Evolutionary conservation across 2,329 filamentous ascomycete species (phyloP).

Genomic region (Ophiostoma piceae): DNA sequence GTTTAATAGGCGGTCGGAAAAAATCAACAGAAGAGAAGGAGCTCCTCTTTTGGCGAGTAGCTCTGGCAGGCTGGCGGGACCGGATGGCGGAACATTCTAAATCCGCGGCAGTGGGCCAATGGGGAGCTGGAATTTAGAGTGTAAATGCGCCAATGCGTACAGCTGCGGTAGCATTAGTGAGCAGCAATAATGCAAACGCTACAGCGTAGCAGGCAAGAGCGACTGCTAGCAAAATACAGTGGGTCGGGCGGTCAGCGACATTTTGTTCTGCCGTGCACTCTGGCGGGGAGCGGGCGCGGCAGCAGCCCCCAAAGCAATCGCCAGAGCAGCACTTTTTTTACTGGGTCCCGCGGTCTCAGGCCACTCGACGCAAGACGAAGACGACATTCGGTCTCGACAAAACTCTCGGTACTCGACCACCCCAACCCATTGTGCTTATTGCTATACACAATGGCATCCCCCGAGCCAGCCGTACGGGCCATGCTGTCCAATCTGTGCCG

Average conservation of each 20-base stretch:
- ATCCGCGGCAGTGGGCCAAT: constrained; percentile 23
- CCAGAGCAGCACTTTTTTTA: constrained; percentile 21
- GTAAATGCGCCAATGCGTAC: too few relatives aligned
- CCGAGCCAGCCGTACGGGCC: constrained; percentile 29
- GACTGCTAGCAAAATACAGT: not conserved
- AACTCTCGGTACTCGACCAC: not conserved
- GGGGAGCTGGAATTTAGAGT: not conserved
- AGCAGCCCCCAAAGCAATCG: not conserved
- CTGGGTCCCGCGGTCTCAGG: constrained; percentile 21
- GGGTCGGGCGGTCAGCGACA: constrained; percentile 19
- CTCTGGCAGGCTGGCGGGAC: constrained; percentile 7
- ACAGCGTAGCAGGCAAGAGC: not conserved
- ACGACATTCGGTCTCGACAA: constrained; percentile 5
- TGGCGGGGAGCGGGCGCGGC: constrained; percentile 19
- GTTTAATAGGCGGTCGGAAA: constrained; percentile 19
- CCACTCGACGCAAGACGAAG: constrained; percentile 19
- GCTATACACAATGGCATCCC: constrained; percentile 22
- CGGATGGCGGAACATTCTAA: constrained; percentile 24
- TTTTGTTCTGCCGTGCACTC: constrained; percentile 19
- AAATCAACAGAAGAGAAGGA: constrained; percentile 25
- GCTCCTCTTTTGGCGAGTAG: constrained; percentile 11
- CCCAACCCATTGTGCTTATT: not conserved
- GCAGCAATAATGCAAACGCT: constrained; percentile 1
- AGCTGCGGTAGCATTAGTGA: constrained; percentile 4
- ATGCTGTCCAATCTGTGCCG: constrained; percentile 30